Evolutionary conservation across 179 eudicot species (phyloP).

Genomic region (Silene noctiflora): DNA sequence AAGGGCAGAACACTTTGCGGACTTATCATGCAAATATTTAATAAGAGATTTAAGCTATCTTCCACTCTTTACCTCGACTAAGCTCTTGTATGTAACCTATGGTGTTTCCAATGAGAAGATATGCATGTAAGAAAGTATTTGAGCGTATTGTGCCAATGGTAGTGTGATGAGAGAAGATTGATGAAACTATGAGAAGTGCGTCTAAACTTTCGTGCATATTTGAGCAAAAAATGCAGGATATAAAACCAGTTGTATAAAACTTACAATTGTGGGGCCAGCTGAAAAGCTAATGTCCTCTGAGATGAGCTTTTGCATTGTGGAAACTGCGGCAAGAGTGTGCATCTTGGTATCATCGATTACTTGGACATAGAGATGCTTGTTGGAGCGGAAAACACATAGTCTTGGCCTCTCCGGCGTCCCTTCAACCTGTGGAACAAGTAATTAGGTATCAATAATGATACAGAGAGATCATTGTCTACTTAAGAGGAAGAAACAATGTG

Average conservation of each 20-base stretch:
- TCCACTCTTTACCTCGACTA: not conserved
- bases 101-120: constrained; percentile 3
- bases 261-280: constrained; percentile 83
- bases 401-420: constrained; percentile 95
- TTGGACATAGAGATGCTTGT: constrained; percentile 85
- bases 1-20: not conserved
- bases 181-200: not conserved
- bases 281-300: constrained; percentile 58
- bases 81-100: not conserved
- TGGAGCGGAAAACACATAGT: constrained; percentile 81
- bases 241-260: constrained; percentile 19
- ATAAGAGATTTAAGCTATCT: not conserved
- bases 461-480: not conserved
- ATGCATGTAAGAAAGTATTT: not conserved
- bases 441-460: not conserved
- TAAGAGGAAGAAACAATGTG: too few relatives aligned
- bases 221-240: constrained; percentile 7
- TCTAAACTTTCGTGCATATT: not conserved
- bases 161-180: not conserved
- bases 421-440: constrained; percentile 54
- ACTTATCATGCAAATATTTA: not conserved
- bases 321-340: constrained; percentile 95
- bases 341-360: constrained; percentile 88
- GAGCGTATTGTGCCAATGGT: not conserved
- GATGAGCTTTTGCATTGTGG: constrained; percentile 81